phyloP scores from a whole-genome alignment of 192 early-diverging fungal genomes.

The Hyaloraphidium curvatum region DNA sequence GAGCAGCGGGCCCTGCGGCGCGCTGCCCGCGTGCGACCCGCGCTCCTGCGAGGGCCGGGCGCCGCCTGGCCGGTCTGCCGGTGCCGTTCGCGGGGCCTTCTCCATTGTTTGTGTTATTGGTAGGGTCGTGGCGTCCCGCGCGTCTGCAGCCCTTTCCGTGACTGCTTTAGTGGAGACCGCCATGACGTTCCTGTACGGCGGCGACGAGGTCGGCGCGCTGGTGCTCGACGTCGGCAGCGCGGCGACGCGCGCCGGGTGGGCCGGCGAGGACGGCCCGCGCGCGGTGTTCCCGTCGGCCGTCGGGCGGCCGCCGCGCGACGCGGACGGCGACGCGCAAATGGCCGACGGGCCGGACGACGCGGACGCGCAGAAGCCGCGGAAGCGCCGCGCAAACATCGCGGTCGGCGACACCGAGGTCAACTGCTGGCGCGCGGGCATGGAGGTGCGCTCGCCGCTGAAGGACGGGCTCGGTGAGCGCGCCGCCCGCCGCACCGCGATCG shows the following conservation, averaged over 20 bases:
- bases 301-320: conserved; percentile 29
- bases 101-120: no score
- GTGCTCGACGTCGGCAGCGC: conserved; percentile 83
- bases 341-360: conserved; percentile 19
- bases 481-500: not conserved
- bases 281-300: conserved; percentile 65
- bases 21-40: no score
- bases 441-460: conserved; percentile 61
- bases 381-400: conserved; percentile 15
- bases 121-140: no score
- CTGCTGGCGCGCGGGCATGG: conserved; percentile 54
- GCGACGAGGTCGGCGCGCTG: conserved; percentile 82
- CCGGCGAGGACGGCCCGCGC: conserved; percentile 90
- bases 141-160: no score
- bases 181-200: no score
- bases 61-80: no score
- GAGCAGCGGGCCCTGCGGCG: no score
- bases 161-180: no score
- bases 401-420: conserved; percentile 22
- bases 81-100: no score
- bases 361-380: conserved; percentile 6
- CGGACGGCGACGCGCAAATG: conserved; percentile 14
- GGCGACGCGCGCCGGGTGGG: conserved; percentile 79
- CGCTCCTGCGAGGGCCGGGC: no score
- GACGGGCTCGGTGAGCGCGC: conserved; percentile 53